Evolutionary conservation across 805 yeast species (phyloP), one percentile per base, ranked within the genome.

Genomic region (Kurtzmaniella cleridarum): DNA sequence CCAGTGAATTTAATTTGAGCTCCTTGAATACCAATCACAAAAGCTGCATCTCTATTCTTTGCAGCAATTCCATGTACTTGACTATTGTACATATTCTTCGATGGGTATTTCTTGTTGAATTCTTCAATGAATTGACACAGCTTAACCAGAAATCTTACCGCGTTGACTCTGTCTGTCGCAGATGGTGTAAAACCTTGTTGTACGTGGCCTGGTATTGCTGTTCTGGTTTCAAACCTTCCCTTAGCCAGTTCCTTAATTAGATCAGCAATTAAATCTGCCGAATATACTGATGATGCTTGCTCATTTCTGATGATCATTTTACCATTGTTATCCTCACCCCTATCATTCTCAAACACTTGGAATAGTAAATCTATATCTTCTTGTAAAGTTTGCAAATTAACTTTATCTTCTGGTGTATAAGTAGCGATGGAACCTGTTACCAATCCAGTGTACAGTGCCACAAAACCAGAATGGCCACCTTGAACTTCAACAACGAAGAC

Each of bases 121-220:
- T 65, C 63, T 57, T 84, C 91, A 46, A 85, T 73, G 65, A 78
- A 84, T 43, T 78, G 78, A 39, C 82, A 78, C 17, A 89, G 81
- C 54, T 75, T 76, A 38, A 83, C 73, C 0, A 89, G 83, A 45
- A 80, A 77, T 55, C 87, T 75, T 3, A 84, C 77, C 5, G 87
- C 90, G 51, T 79, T 70, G 1, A 84, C 79, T 64, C 95, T 71
- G 59, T 85, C 95, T 58, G 82, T 81, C 26, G 90, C 75, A 0
- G 87, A 75, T 41, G 95, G 93, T 24, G 78, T 64, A 37, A 80
- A 81, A 55, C 95, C 95, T 58, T 85, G 95, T 64, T 85, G 93
- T 26, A 84, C 90, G 55, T 84, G 95, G 16, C 95, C 93, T 17
- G 95, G 95, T 40, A 81, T 71, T 10, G 93, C 93, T 5, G 90